phyloP scores from a whole-genome alignment of 768 basidiomycete species.

The Termitomyces sp. region DNA sequence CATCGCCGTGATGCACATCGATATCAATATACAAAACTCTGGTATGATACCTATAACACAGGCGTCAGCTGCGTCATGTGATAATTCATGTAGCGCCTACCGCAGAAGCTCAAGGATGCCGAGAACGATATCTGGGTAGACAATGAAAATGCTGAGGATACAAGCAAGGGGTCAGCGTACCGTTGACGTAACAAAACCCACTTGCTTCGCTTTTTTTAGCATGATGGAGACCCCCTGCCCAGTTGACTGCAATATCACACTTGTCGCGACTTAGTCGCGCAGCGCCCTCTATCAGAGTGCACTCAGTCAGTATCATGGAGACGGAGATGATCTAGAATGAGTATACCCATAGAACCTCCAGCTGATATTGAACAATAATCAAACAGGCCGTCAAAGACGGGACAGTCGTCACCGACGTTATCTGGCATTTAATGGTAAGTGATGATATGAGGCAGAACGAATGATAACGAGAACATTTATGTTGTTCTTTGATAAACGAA shows the following conservation, averaged over 20 bases:
- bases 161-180: conserved; percentile 28
- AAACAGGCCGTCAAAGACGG: conserved; percentile 96
- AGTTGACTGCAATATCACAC: conserved; percentile 98
- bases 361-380: conserved; percentile 99
- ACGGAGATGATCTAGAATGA: neutral
- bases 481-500: conserved; percentile 88
- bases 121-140: conserved; percentile 82
- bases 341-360: conserved; percentile 95
- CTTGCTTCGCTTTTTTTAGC: conserved; percentile 99
- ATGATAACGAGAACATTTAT: conserved; percentile 65
- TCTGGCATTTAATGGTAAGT: conserved; percentile 39
- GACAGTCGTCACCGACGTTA: conserved; percentile 98
- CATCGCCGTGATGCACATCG: conserved; percentile 98
- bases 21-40: conserved; percentile 98
- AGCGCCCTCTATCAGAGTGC: conserved; percentile 76
- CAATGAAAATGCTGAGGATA: neutral
- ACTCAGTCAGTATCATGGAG: neutral
- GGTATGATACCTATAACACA: conserved; percentile 66
- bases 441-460: neutral
- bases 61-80: neutral
- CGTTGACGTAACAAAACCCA: conserved; percentile 99
- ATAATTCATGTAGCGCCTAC: conserved; percentile 28
- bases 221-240: conserved; percentile 98
- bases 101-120: conserved; percentile 92
- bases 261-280: conserved; percentile 93